These are phyloP conservation scores for Pythium myriotylum DNA, from an alignment of 352 stramenopile species.

Conservation along the genomic window DNA sequence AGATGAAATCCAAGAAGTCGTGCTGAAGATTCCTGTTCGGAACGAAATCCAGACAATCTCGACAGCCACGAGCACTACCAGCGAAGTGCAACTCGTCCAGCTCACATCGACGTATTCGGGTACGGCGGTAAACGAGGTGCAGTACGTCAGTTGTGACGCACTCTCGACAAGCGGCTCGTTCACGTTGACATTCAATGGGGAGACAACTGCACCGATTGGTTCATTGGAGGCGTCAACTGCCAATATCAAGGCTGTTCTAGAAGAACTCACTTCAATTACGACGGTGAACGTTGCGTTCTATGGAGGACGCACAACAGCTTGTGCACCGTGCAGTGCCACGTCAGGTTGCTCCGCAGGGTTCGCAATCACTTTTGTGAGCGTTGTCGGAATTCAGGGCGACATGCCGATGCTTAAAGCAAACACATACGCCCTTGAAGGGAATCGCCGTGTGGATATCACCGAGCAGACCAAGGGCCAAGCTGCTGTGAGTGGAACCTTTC, in stretches of 20 bases:
- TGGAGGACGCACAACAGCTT: conserved; percentile 58
- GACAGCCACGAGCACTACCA: conserved; percentile 55
- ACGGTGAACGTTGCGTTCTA: conserved; percentile 83
- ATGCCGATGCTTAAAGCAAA: conserved; percentile 87
- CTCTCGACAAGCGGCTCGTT: conserved; percentile 79
- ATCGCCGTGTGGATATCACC: conserved; percentile 84
- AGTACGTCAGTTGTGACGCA: conserved; percentile 92
- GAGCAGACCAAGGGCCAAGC: conserved; percentile 84
- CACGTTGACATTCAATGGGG: conserved; percentile 77
- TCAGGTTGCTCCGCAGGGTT: conserved; percentile 73
- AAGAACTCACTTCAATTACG: conserved; percentile 90
- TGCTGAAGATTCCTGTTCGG: conserved; percentile 56
- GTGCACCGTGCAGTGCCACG: conserved; percentile 55
- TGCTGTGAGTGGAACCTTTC: conserved; percentile 89
- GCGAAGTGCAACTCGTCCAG: conserved; percentile 91
- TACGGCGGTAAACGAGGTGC: conserved; percentile 69
- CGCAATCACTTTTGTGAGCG: conserved; percentile 87
- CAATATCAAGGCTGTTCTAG: conserved; percentile 84
- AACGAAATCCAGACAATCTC: conserved; percentile 82
- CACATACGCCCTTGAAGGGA: conserved; percentile 88
- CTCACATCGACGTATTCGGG: conserved; percentile 80
- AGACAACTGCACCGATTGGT: conserved; percentile 89
- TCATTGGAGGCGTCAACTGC: conserved; percentile 68
- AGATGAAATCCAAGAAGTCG: conserved; percentile 81
- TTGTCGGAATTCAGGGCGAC: conserved; percentile 81